Percentiles rank a stretch among this genome's conserved stretches.
Evolutionary conservation across 306 rosid genomes (phyloP).

Genomic region (Vigna reflexopilosa): DNA sequence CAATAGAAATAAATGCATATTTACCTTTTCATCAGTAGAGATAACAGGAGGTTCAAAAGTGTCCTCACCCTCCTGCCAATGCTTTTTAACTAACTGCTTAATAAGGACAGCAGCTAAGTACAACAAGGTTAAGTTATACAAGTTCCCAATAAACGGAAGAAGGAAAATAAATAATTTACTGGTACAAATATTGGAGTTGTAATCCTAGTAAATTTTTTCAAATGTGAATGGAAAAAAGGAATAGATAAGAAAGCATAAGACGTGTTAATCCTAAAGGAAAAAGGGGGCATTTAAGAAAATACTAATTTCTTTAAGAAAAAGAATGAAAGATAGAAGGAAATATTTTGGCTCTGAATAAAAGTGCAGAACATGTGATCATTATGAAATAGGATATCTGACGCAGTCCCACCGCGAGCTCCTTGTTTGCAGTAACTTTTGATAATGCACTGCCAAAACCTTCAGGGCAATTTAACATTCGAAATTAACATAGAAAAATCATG

Average conservation of each 20-base stretch:
- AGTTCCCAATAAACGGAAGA: constrained; percentile 33
- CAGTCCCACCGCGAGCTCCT: constrained; percentile 75
- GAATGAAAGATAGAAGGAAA: constrained; percentile 13
- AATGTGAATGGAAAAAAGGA: constrained; percentile 12
- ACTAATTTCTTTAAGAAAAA: constrained; percentile 16
- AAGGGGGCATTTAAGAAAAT: neutral
- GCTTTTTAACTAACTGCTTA: constrained; percentile 89
- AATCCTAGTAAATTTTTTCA: constrained; percentile 30
- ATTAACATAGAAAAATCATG: constrained; percentile 8
- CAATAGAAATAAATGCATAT: constrained; percentile 9
- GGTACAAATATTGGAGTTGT: constrained; percentile 18
- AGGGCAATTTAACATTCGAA: constrained; percentile 45
- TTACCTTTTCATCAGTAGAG: constrained; percentile 83
- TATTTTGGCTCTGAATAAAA: constrained; percentile 13
- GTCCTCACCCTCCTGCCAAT: constrained; percentile 92
- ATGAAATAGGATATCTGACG: constrained; percentile 90
- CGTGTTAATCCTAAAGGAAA: neutral
- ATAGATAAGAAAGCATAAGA: constrained; percentile 26
- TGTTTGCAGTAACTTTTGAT: constrained; percentile 80
- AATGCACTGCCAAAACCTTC: constrained; percentile 93
- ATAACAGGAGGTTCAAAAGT: constrained; percentile 86
- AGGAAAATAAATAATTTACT: constrained; percentile 27
- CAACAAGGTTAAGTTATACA: constrained; percentile 67
- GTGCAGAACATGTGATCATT: constrained; percentile 33
- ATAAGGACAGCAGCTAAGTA: constrained; percentile 99